Evolutionary conservation across 2,329 filamentous ascomycete species (phyloP).

Genomic region (Pestalotiopsis fici): DNA sequence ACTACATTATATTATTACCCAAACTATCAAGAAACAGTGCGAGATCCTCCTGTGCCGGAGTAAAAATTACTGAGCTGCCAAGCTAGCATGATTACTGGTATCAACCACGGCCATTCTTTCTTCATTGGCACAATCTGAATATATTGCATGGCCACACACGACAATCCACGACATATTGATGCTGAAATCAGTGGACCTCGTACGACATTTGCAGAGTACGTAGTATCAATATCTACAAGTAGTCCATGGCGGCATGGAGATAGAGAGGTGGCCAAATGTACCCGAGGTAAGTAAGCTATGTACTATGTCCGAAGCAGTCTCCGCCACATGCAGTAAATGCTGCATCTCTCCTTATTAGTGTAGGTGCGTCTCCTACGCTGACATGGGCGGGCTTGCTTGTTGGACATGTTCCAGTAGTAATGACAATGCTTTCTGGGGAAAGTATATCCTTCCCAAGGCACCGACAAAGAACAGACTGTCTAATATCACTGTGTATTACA

Average conservation of each 20-base stretch:
- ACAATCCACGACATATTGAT: neutral
- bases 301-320: neutral
- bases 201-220: neutral
- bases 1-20: neutral
- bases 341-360: neutral
- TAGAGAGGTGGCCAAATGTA: neutral
- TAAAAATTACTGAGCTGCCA: neutral
- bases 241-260: neutral
- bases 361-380: neutral
- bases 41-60: neutral
- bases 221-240: neutral
- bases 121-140: neutral
- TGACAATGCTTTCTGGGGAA: neutral
- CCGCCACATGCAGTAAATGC: neutral
- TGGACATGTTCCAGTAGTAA: neutral
- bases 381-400: neutral
- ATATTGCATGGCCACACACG: neutral
- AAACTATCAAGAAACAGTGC: neutral
- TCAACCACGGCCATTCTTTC: neutral
- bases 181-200: neutral
- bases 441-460: neutral
- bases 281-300: neutral
- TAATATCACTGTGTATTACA: no score
- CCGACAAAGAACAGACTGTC: neutral
- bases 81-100: neutral